Percentiles rank a stretch among this genome's conserved stretches.
Evolutionary conservation across 805 yeast species (phyloP).

Genomic region (Wickerhamiella shivajii): DNA sequence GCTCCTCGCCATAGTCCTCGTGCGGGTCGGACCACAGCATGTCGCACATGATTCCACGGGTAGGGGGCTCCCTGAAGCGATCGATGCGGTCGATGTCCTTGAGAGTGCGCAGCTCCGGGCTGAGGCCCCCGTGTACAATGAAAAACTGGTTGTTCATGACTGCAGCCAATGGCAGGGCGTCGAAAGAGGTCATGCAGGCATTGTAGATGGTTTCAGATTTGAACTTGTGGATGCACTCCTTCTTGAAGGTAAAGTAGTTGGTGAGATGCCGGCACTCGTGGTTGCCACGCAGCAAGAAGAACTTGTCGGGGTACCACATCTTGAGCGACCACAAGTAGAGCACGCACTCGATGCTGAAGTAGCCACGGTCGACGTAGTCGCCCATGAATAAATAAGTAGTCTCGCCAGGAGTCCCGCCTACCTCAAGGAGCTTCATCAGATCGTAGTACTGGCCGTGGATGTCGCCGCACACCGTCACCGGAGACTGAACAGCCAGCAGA

Average conservation of each 20-base stretch:
- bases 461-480: constrained; percentile 93
- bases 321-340: constrained; percentile 67
- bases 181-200: constrained; percentile 63
- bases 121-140: constrained; percentile 92
- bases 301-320: constrained; percentile 53
- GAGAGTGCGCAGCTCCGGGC: constrained; percentile 63
- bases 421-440: constrained; percentile 77
- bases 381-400: constrained; percentile 77
- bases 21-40: constrained; percentile 92
- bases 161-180: constrained; percentile 82
- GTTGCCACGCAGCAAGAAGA: constrained; percentile 81
- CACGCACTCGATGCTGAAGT: constrained; percentile 61
- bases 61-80: constrained; percentile 85
- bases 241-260: constrained; percentile 81
- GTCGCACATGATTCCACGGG: constrained; percentile 88
- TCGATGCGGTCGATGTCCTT: constrained; percentile 56
- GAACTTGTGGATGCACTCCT: constrained; percentile 82
- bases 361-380: constrained; percentile 92
- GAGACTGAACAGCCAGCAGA: constrained; percentile 69
- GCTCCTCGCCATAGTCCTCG: constrained; percentile 67
- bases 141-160: constrained; percentile 86
- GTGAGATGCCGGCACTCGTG: constrained; percentile 93
- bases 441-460: constrained; percentile 94
- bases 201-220: constrained; percentile 39
- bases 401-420: constrained; percentile 74